A percentile compares a stretch with the other conserved stretches of the same genome.
Conservation (phyloP, 495 filamentous ascomycete genomes). For the Penicillium lividum region DNA sequence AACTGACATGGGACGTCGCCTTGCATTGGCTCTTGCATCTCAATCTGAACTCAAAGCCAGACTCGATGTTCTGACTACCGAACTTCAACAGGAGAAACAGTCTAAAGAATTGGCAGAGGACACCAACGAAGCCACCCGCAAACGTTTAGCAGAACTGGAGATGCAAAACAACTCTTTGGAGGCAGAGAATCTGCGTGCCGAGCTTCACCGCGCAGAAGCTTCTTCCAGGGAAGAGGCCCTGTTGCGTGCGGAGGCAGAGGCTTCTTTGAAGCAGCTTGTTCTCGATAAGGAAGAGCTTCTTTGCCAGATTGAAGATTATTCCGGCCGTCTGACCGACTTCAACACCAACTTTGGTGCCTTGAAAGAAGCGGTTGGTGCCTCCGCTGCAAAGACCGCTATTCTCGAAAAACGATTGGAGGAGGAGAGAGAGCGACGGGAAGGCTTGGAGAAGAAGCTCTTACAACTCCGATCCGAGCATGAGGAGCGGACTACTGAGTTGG, state of each 20-base stretch:
- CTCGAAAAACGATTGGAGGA: conserved; percentile 85
- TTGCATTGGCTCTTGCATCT: conserved; percentile 74
- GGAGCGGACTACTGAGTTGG: conserved; percentile 76
- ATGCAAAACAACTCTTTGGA: conserved; percentile 80
- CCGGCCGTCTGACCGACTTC: conserved; percentile 68
- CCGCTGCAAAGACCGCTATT: conserved; percentile 68
- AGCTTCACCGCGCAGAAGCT: conserved; percentile 75
- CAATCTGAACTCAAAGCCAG: conserved; percentile 75
- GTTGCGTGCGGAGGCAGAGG: conserved; percentile 70
- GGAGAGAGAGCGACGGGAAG: conserved; percentile 73
- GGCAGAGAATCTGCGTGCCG: conserved; percentile 78
- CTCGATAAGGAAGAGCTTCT: conserved; percentile 83
- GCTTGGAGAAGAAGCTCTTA: conserved; percentile 73
- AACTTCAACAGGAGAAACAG: conserved; percentile 78
- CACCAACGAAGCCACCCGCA: conserved; percentile 77
- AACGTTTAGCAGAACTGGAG: conserved; percentile 80
- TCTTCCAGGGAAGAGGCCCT: conserved; percentile 77
- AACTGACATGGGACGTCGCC: conserved; percentile 77
- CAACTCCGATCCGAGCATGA: conserved; percentile 86
- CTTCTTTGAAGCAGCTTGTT: conserved; percentile 67
- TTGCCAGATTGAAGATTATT: conserved; percentile 65
- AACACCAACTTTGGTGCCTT: conserved; percentile 71
- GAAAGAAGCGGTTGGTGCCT: conserved; percentile 76
- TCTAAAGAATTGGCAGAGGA: conserved; percentile 85
- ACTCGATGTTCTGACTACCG: conserved; percentile 63